A percentile compares a stretch with the other conserved stretches of the same genome.
Conservation (phyloP, 2,329 filamentous ascomycete genomes). For the Pseudogymnoascus sp. region DNA sequence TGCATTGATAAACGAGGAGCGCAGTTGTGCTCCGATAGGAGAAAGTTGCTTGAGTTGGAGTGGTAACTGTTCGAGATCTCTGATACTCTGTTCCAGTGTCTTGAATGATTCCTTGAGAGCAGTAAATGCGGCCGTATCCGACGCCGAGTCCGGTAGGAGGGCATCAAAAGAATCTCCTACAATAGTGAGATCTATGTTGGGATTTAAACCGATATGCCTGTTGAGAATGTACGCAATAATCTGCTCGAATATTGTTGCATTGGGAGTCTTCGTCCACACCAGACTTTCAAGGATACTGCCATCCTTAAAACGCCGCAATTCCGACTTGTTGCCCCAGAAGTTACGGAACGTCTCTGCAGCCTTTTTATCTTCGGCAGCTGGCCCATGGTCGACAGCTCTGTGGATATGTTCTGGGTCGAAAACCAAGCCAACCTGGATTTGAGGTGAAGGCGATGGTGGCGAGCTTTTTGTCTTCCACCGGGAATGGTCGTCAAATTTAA, state of each 20-base stretch:
- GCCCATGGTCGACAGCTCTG: conserved; percentile 80
- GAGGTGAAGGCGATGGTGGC: conserved; percentile 27
- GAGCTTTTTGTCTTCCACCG: conserved; percentile 43
- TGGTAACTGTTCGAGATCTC: conserved; percentile 73
- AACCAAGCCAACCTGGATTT: conserved; percentile 58
- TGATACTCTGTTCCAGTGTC: conserved; percentile 67
- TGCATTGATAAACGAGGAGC: conserved; percentile 59
- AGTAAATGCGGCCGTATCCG: conserved; percentile 52
- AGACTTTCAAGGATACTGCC: conserved; percentile 89
- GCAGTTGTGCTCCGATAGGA: conserved; percentile 63
- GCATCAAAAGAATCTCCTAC: conserved; percentile 39
- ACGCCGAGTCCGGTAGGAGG: conserved; percentile 32
- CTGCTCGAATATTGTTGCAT: conserved; percentile 64
- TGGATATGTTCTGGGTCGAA: conserved; percentile 66
- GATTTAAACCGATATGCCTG: conserved; percentile 57
- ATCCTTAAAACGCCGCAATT: conserved; percentile 89
- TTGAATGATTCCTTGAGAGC: conserved; percentile 63
- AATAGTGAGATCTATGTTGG: conserved; percentile 35
- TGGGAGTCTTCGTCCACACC: conserved; percentile 66
- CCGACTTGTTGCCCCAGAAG: conserved; percentile 93
- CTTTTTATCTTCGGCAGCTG: conserved; percentile 75
- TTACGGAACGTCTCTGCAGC: conserved; percentile 74
- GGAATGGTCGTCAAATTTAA: conserved; percentile 37
- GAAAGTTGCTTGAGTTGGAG: conserved; percentile 78
- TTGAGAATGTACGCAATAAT: conserved; percentile 67